Conservation (phyloP, 2,329 filamentous ascomycete genomes). For the Exserohilum rostratum region DNA sequence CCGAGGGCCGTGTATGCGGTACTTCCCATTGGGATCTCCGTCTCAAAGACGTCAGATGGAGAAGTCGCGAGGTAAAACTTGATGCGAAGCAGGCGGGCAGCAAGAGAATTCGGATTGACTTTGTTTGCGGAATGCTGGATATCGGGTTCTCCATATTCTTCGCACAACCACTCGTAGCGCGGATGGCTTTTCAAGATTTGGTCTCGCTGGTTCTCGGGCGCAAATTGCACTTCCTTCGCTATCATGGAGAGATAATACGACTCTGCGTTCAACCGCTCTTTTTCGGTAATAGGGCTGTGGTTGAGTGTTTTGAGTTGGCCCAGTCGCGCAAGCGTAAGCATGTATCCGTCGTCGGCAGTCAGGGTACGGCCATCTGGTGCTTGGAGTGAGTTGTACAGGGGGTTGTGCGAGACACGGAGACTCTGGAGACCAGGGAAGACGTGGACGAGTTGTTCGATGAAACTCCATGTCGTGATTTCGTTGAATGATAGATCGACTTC, state of each 20-base stretch:
- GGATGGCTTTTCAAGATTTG: slow-evolving; percentile 69
- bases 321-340: slow-evolving; percentile 82
- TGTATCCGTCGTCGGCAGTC: slow-evolving; percentile 80
- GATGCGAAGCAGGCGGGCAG: slow-evolving; percentile 72
- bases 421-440: slow-evolving; percentile 75
- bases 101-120: slow-evolving; percentile 79
- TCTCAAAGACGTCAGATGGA: slow-evolving; percentile 22
- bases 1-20: slow-evolving; percentile 84
- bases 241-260: slow-evolving; percentile 91
- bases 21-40: slow-evolving; percentile 73
- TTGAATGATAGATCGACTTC: slow-evolving; percentile 57
- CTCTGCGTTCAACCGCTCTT: slow-evolving; percentile 85
- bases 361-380: slow-evolving; percentile 50
- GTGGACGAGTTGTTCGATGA: slow-evolving; percentile 71
- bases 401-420: slow-evolving; percentile 84
- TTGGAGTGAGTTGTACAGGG: slow-evolving; percentile 70
- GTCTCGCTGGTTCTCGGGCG: slow-evolving; percentile 59
- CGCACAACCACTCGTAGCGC: slow-evolving; percentile 75
- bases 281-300: slow-evolving; percentile 69
- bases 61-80: slow-evolving; percentile 55
- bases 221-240: slow-evolving; percentile 71
- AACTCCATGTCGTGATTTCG: slow-evolving; percentile 65
- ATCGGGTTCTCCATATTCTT: slow-evolving; percentile 73
- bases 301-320: slow-evolving; percentile 72
- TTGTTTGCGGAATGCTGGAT: slow-evolving; percentile 57